phyloP scores from a whole-genome alignment of 1,284 basidiomycete genomes.

The Acaromyces ingoldii region DNA sequence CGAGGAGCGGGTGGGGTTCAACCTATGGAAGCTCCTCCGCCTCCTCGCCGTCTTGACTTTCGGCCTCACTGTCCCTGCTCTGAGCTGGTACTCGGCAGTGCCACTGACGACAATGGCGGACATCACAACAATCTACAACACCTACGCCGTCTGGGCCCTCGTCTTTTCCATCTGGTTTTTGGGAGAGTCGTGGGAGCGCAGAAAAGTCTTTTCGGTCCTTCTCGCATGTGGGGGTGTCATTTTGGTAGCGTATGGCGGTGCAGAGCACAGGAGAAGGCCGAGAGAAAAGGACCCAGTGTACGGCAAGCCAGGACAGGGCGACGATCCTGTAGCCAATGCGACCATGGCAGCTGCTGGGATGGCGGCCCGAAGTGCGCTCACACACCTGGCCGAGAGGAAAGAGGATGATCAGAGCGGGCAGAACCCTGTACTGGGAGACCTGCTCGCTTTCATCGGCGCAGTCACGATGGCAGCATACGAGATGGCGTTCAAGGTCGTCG shows the following conservation, averaged over 20 bases:
- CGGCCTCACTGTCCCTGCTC: conserved; percentile 42
- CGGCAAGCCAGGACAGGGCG: conserved; percentile 20
- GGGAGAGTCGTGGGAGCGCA: conserved; percentile 40
- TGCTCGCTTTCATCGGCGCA: conserved; percentile 41
- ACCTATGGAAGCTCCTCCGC: conserved; percentile 14
- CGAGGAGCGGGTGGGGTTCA: conserved; percentile 4
- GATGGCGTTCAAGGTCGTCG: conserved; percentile 45
- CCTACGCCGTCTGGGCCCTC: conserved; percentile 48
- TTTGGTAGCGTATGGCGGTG: conserved; percentile 45
- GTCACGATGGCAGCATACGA: conserved; percentile 50
- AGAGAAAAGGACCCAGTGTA: conserved; percentile 29
- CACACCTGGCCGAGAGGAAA: not conserved
- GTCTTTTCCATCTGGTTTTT: conserved; percentile 49
- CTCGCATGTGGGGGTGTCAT: conserved; percentile 42
- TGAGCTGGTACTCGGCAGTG: conserved; percentile 49
- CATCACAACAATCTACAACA: conserved; percentile 50
- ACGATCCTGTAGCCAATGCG: not conserved
- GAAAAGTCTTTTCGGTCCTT: conserved; percentile 42
- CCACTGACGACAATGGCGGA: conserved; percentile 50
- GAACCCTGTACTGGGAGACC: conserved; percentile 38
- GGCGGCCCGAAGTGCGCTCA: not conserved
- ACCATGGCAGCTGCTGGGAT: not conserved
- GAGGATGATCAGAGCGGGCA: not conserved
- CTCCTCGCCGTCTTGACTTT: conserved; percentile 37
- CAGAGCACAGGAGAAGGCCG: conserved; percentile 28